Evolutionary conservation across 345 rosid species (phyloP).

Genomic region (Eucalyptus pauciflora): DNA sequence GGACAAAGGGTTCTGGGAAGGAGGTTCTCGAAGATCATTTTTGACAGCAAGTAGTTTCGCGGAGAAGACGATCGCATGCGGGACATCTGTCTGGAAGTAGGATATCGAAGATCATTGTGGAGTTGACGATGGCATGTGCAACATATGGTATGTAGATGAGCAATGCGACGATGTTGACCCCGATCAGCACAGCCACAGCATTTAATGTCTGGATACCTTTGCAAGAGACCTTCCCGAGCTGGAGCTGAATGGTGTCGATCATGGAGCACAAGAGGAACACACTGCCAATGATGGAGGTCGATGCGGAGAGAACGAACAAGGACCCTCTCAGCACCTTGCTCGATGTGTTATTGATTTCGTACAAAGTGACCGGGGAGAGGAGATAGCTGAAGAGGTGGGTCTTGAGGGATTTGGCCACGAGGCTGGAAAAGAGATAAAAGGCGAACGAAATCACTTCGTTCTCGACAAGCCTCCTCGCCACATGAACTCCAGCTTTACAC

Average conservation of each 20-base stretch:
- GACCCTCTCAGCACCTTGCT: not conserved
- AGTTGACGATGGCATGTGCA: not conserved
- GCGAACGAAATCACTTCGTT: conserved; percentile 24
- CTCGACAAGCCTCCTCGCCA: conserved; percentile 3
- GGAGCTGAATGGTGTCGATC: conserved; percentile 20
- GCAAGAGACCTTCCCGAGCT: conserved; percentile 18
- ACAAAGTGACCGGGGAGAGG: not conserved
- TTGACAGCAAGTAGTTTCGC: too few species aligned
- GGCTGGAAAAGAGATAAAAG: conserved; percentile 22
- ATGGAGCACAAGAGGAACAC: conserved; percentile 15
- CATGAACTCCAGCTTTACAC: not conserved
- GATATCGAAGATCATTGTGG: not conserved
- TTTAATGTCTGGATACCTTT: not conserved
- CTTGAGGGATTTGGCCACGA: conserved; percentile 2
- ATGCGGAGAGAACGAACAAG: not conserved
- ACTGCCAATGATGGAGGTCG: conserved; percentile 9
- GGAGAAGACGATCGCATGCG: fast-evolving
- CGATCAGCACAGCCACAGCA: conserved; percentile 3
- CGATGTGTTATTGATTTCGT: not conserved
- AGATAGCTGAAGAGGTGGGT: not conserved
- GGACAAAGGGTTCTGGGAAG: not conserved
- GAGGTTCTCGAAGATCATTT: not conserved
- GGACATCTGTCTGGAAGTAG: not conserved
- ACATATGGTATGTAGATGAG: conserved; percentile 1
- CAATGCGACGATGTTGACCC: conserved; percentile 8